Percentiles rank a stretch among this genome's conserved stretches.
These are phyloP conservation scores for Niebla homalea DNA, from an alignment of 495 filamentous ascomycete species.

Conservation along the genomic window DNA sequence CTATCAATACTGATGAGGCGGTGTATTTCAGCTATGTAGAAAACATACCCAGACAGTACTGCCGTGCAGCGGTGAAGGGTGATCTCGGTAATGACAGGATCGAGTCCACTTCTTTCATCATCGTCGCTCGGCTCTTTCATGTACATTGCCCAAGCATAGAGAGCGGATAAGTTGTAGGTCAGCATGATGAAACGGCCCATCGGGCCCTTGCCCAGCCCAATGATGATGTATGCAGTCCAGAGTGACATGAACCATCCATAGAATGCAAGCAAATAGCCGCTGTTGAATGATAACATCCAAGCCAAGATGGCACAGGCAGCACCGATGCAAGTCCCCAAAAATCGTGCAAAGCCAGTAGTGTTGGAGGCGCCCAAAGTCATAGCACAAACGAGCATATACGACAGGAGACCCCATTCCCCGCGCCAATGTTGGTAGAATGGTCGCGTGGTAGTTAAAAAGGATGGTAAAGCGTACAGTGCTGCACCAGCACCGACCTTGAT, in stretches of 20 bases:
- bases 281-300: constrained; percentile 62
- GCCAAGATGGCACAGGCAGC: constrained; percentile 59
- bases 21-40: neutral
- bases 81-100: constrained; percentile 78
- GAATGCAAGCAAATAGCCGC: constrained; percentile 57
- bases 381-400: constrained; percentile 95
- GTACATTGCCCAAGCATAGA: constrained; percentile 85
- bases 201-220: constrained; percentile 70
- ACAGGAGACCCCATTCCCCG: constrained; percentile 91
- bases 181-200: constrained; percentile 87
- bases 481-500: constrained; percentile 89
- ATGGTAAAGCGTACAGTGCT: constrained; percentile 69
- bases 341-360: constrained; percentile 73
- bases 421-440: constrained; percentile 79
- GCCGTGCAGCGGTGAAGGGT: constrained; percentile 81
- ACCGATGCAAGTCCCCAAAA: constrained; percentile 78
- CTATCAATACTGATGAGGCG: neutral
- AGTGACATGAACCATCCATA: constrained; percentile 70
- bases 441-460: constrained; percentile 66
- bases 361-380: constrained; percentile 96
- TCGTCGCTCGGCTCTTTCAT: constrained; percentile 58
- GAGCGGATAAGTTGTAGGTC: constrained; percentile 90
- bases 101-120: constrained; percentile 67
- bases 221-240: constrained; percentile 77
- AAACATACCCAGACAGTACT: constrained; percentile 52